phyloP scores from a whole-genome alignment of 225 moss, liverwort and hornwort genomes.

The Pleurozium schreberi region DNA sequence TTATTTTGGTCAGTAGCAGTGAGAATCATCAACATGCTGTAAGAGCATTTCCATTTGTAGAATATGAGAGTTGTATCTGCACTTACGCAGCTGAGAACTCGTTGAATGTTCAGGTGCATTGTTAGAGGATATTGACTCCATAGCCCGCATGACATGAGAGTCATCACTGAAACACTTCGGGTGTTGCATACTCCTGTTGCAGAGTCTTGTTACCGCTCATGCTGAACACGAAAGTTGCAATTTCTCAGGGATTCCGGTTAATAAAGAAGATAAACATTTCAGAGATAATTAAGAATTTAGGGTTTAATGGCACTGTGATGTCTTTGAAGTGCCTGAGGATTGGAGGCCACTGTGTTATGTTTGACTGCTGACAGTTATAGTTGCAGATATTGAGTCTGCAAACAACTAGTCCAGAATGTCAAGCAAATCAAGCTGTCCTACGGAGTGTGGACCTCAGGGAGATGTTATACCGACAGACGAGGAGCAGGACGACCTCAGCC shows the following conservation, averaged over 20 bases:
- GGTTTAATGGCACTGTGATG: not conserved
- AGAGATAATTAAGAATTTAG: not conserved
- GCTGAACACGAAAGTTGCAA: not conserved
- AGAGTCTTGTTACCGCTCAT: not conserved
- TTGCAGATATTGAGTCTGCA: not conserved
- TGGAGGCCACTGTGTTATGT: not conserved
- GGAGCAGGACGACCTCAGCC: not conserved
- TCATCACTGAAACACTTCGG: not conserved
- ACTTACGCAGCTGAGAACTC: not conserved
- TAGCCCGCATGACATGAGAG: not conserved
- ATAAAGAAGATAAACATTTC: not conserved
- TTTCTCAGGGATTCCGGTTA: not conserved
- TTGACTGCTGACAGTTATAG: not conserved
- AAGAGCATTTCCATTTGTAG: not conserved
- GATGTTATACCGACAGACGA: not conserved
- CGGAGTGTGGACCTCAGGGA: not conserved
- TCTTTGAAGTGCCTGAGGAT: not conserved
- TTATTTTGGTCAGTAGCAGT: not conserved
- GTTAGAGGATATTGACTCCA: not conserved
- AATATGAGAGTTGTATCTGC: not conserved
- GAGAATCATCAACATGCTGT: not conserved
- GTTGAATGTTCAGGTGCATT: not conserved
- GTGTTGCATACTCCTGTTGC: not conserved
- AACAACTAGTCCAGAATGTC: not conserved
- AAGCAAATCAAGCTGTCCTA: not conserved